phyloP scores from a whole-genome alignment of 176 grass and related monocot species.

The Oryza glaberrima region DNA sequence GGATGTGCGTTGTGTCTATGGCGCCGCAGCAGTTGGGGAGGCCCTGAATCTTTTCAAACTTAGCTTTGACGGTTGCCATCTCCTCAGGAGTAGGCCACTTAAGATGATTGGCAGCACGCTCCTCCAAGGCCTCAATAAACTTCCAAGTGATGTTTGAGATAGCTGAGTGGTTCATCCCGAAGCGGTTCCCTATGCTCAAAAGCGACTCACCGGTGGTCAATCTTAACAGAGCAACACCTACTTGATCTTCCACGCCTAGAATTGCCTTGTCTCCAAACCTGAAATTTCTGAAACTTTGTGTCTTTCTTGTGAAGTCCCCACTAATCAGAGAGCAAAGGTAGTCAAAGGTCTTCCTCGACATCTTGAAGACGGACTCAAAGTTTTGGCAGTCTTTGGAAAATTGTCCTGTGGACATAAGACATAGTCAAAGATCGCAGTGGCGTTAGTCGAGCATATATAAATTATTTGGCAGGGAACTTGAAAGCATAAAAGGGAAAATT shows the following conservation, averaged over 20 bases:
- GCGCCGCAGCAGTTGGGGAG: constrained; percentile 88
- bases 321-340: constrained; percentile 73
- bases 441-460: constrained; percentile 29
- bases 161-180: constrained; percentile 87
- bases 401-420: constrained; percentile 45
- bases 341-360: constrained; percentile 83
- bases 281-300: constrained; percentile 63
- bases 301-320: constrained; percentile 57
- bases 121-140: constrained; percentile 91
- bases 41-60: constrained; percentile 68
- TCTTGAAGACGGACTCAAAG: constrained; percentile 75
- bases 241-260: constrained; percentile 77
- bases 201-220: constrained; percentile 80
- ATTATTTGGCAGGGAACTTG: neutral
- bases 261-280: constrained; percentile 61
- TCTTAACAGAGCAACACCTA: constrained; percentile 81
- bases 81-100: constrained; percentile 77
- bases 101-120: constrained; percentile 55
- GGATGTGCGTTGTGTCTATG: constrained; percentile 82
- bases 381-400: constrained; percentile 40
- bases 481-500: constrained; percentile 10
- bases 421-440: neutral
- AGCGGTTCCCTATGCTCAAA: constrained; percentile 65
- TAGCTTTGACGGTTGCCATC: constrained; percentile 62
- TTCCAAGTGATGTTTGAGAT: constrained; percentile 94